These are phyloP conservation scores for Trypanosoma lewisi DNA, from an alignment of 208 protist species.

Conservation along the genomic window DNA sequence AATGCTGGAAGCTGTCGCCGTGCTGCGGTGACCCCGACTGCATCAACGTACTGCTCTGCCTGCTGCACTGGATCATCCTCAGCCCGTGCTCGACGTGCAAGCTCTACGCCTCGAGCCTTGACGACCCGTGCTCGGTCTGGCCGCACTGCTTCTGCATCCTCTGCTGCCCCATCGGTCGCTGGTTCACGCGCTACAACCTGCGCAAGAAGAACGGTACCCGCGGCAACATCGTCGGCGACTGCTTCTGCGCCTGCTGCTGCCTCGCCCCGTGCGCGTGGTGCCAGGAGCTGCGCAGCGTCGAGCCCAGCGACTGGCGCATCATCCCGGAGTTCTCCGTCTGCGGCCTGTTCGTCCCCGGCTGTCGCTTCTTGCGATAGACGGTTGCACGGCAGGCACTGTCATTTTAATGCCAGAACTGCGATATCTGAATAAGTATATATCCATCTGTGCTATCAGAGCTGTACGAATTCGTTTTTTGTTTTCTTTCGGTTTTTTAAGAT, in stretches of 20 bases:
- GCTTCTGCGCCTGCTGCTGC: conserved; percentile 64
- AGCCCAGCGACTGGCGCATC: conserved; percentile 51
- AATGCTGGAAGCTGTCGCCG: conserved; percentile 66
- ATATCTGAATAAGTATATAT: conserved; percentile 6
- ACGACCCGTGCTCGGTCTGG: conserved; percentile 57
- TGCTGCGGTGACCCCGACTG: conserved; percentile 69
- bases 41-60: conserved; percentile 39
- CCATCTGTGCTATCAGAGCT: no score
- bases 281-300: conserved; percentile 74
- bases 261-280: conserved; percentile 57
- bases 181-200: conserved; percentile 85
- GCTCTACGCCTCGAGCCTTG: conserved; percentile 68
- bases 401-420: not conserved
- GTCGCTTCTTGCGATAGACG: conserved; percentile 49
- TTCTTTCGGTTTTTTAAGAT: conserved; percentile 7
- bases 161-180: conserved; percentile 53
- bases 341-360: conserved; percentile 45
- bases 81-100: conserved; percentile 57
- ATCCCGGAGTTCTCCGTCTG: conserved; percentile 43
- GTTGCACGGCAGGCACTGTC: no score
- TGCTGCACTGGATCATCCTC: conserved; percentile 51
- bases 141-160: conserved; percentile 72
- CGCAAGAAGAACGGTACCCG: conserved; percentile 64
- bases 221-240: conserved; percentile 82
- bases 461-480: no score